Conservation (phyloP, 202 grass and related monocot genomes). For the Alloteropsis angusta region DNA sequence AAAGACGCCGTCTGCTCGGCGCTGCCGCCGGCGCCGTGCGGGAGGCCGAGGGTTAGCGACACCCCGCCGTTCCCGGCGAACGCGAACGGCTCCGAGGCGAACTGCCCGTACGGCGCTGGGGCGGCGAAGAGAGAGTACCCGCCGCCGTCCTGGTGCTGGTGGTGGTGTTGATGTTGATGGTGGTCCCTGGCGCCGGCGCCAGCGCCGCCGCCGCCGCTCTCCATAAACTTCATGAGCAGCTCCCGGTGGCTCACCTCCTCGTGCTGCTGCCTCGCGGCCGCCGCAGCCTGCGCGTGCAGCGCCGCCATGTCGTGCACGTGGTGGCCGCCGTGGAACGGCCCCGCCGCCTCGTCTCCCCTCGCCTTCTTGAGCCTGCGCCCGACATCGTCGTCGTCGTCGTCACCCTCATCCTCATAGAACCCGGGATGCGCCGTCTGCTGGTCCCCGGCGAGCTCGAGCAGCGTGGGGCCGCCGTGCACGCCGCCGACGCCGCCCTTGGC, state of each 20-base stretch:
- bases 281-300: constrained; percentile 41
- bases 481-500: not conserved
- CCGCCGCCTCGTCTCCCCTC: constrained; percentile 20
- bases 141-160: not conserved
- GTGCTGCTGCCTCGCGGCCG: constrained; percentile 35
- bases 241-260: constrained; percentile 72
- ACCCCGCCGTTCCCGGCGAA: constrained; percentile 54
- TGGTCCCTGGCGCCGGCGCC: constrained; percentile 14
- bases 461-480: not conserved
- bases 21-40: constrained; percentile 35
- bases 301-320: constrained; percentile 27
- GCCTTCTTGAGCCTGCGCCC: constrained; percentile 49
- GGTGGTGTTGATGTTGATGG: constrained; percentile 28
- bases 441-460: constrained; percentile 33
- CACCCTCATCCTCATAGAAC: constrained; percentile 23
- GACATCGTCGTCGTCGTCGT: not conserved
- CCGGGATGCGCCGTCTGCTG: constrained; percentile 20
- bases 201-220: constrained; percentile 42
- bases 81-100: constrained; percentile 51
- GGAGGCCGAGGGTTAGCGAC: constrained; percentile 89
- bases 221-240: constrained; percentile 94
- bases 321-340: not conserved
- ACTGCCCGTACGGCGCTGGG: constrained; percentile 39
- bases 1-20: constrained; percentile 58
- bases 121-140: constrained; percentile 43